Percentiles rank a stretch among this genome's conserved stretches.
phyloP scores from a whole-genome alignment of 2,329 filamentous ascomycete genomes.

The Sphaerulina musiva region DNA sequence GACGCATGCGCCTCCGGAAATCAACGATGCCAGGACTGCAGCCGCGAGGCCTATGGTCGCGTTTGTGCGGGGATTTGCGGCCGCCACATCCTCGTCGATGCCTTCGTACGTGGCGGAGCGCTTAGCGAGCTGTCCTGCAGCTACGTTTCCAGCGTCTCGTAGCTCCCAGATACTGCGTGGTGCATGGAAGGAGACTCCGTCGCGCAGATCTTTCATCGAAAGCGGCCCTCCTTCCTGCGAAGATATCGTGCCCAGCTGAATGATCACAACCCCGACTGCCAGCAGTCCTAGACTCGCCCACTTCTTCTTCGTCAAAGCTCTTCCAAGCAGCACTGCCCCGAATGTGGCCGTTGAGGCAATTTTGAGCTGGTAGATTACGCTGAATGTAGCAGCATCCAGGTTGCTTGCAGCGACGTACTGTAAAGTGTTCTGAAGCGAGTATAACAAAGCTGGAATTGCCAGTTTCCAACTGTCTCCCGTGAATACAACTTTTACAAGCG shows the following conservation, averaged over 20 bases:
- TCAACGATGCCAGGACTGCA: conserved; percentile 67
- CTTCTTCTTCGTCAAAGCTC: conserved; percentile 62
- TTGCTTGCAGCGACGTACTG: conserved; percentile 91
- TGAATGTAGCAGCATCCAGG: conserved; percentile 84
- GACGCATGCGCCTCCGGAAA: conserved; percentile 79
- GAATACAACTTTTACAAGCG: conserved; percentile 75
- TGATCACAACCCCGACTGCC: conserved; percentile 73
- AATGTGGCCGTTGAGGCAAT: conserved; percentile 86
- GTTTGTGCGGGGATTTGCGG: conserved; percentile 58
- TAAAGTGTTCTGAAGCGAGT: conserved; percentile 87
- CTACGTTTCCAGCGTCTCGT: conserved; percentile 55
- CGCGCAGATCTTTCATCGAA: conserved; percentile 55
- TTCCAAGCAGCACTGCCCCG: conserved; percentile 68
- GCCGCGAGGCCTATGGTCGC: conserved; percentile 71
- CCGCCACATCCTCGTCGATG: conserved; percentile 59
- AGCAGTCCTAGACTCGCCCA: conserved; percentile 77
- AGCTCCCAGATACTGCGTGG: conserved; percentile 73
- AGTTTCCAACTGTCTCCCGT: conserved; percentile 91
- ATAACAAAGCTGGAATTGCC: conserved; percentile 78
- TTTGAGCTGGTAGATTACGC: conserved; percentile 90
- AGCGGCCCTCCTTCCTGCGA: conserved; percentile 49
- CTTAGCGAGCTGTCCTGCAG: conserved; percentile 49
- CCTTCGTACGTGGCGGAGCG: conserved; percentile 87
- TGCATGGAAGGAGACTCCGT: conserved; percentile 57
- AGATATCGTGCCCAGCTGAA: conserved; percentile 64